These are phyloP conservation scores for Elsinoe australis DNA, from an alignment of 2,329 filamentous ascomycete species.

Conservation along the genomic window DNA sequence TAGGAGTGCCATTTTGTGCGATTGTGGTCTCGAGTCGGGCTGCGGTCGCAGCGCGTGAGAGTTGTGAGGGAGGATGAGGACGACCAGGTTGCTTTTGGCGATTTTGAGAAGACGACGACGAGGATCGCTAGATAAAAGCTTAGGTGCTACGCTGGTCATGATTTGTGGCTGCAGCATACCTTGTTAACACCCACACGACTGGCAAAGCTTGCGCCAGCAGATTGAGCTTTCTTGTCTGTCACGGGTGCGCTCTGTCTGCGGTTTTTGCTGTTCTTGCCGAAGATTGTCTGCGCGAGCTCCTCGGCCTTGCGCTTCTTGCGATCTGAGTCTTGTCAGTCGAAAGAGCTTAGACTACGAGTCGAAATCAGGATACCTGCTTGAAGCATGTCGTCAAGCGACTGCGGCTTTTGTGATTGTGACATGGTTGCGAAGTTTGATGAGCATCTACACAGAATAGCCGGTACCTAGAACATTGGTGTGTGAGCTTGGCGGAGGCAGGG, in stretches of 20 bases:
- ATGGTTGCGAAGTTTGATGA: conserved; percentile 10
- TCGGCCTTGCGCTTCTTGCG: conserved; percentile 66
- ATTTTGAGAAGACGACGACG: conserved; percentile 15
- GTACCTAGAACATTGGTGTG: too few species aligned
- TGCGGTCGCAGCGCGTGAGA: conserved; percentile 10
- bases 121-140: conserved; percentile 14
- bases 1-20: not conserved
- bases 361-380: conserved; percentile 29
- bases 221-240: conserved; percentile 25
- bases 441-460: too few species aligned
- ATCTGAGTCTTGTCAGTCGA: conserved; percentile 38
- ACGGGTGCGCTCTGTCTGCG: conserved; percentile 52
- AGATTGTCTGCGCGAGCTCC: conserved; percentile 63
- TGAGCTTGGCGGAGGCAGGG: too few species aligned
- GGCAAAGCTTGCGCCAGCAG: conserved; percentile 49
- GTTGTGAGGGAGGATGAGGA: not conserved
- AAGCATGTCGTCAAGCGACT: conserved; percentile 47
- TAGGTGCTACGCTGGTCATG: not conserved
- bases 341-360: conserved; percentile 9
- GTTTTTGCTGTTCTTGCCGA: conserved; percentile 46
- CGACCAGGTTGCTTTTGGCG: not conserved
- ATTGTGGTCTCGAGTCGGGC: conserved; percentile 3
- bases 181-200: conserved; percentile 68
- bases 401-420: conserved; percentile 25
- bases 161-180: conserved; percentile 38